Evolutionary conservation across 2,329 filamentous ascomycete genomes (phyloP), one percentile per base, ranked within the genome.

Genomic region (Bertia moriformis): DNA sequence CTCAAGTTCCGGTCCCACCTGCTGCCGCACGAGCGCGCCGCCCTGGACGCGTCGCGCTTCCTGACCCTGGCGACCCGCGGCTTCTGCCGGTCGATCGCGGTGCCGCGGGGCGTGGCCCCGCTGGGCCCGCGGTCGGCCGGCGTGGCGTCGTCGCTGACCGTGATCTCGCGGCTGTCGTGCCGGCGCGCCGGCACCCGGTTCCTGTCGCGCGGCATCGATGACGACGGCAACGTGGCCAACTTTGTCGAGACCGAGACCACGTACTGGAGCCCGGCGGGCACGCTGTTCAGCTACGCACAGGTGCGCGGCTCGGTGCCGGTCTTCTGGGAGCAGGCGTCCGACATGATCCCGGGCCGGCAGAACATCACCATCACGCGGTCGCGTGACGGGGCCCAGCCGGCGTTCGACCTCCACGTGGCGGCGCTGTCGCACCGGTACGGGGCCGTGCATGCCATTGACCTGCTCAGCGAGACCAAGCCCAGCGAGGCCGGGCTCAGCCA

Each of bases 191-290:
- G 91, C 17, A 98, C 91, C 14, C 75, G 91, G 30, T 98, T 96
- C 67, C 96, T 96, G 56, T 82, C 89, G n/a, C 73, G 91, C 48
- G 91, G 91, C 29, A 94, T 98, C 46, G 91, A 98, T 52, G 91
- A 98, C 54, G 87, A 96, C 52, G 91, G 91, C 14, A 86, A 96
- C 50, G 91, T 96, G 19, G 88, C 91, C 43, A 98, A 98, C 57
- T 98, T 94, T 58, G 91, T 96, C 14, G 91, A 98, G 59, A 91
- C 87, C 0, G 91, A 98, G 60, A 93, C 87, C 0, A 77, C 89
- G 32, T 88, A 93, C 52, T 94, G 84, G 81, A 81, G 80, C 48
- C 83, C 83, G 1, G 73, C 76, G 1, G 73, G 75, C 3, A 63
- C 86, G 4, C 77, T 86, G 40, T 96, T 96, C 55, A 96, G 91